phyloP scores from a whole-genome alignment of 2,329 filamentous ascomycete genomes.

The Emergomyces orientalis region DNA sequence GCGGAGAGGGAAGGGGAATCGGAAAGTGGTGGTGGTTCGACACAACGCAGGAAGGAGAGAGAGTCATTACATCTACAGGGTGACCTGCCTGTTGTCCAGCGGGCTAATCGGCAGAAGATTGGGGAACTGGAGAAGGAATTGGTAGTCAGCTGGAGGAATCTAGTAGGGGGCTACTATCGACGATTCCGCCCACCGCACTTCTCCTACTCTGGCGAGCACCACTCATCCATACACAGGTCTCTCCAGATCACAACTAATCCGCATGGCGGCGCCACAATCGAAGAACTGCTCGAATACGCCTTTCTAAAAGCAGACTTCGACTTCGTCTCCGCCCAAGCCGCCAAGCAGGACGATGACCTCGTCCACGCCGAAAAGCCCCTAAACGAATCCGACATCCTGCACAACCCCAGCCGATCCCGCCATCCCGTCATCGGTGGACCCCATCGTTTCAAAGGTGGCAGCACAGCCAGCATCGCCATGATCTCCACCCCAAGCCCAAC shows the following conservation, averaged over 20 bases:
- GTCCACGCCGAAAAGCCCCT: slow-evolving; percentile 65
- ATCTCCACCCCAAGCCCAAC: slow-evolving; percentile 86
- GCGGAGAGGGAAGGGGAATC: slow-evolving; percentile 9
- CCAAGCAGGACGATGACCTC: slow-evolving; percentile 62
- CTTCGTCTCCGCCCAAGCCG: slow-evolving; percentile 81
- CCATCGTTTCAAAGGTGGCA: slow-evolving; percentile 81
- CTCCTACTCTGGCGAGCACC: slow-evolving; percentile 33
- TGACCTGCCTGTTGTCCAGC: slow-evolving; percentile 42
- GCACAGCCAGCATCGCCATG: slow-evolving; percentile 79
- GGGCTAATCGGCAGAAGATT: slow-evolving; percentile 51
- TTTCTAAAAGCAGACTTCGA: slow-evolving; percentile 91
- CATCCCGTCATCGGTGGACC: slow-evolving; percentile 56
- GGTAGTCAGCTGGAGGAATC: slow-evolving; percentile 66
- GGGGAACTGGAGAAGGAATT: slow-evolving; percentile 61
- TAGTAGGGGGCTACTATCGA: slow-evolving; percentile 88
- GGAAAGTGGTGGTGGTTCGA: neutral
- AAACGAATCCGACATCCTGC: slow-evolving; percentile 76
- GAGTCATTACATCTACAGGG: slow-evolving; percentile 14
- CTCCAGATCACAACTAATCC: slow-evolving; percentile 17
- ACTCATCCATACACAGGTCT: slow-evolving; percentile 24
- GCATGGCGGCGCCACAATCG: slow-evolving; percentile 34
- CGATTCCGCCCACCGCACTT: slow-evolving; percentile 81
- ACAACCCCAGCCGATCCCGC: slow-evolving; percentile 45
- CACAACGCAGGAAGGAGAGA: neutral
- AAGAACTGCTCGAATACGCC: slow-evolving; percentile 68